phyloP scores from a whole-genome alignment of 164 flowering plant species.

The Vitis riparia region DNA sequence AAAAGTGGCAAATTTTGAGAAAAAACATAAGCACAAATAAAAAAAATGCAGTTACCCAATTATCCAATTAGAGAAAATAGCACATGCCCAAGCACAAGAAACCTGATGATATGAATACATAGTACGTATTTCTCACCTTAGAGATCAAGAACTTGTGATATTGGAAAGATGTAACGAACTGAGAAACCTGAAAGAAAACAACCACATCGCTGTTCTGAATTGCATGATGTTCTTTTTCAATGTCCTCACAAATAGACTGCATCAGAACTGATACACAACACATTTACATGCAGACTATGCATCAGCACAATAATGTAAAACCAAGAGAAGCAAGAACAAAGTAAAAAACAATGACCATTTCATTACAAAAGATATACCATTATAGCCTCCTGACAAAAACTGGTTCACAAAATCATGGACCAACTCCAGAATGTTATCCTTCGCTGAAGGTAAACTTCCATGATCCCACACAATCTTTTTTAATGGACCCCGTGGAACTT shows the following conservation, averaged over 20 bases:
- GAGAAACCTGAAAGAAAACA: constrained; percentile 76
- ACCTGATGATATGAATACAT: not conserved
- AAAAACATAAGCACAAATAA: too few relatives aligned
- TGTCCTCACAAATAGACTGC: constrained; percentile 82
- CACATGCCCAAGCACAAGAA: too few relatives aligned
- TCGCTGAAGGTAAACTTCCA: constrained; percentile 50
- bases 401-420: constrained; percentile 72
- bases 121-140: constrained; percentile 50
- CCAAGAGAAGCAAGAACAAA: not conserved
- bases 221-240: constrained; percentile 74
- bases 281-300: constrained; percentile 13
- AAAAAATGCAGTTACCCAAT: too few relatives aligned
- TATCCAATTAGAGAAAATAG: too few relatives aligned
- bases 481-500: constrained; percentile 51
- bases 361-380: constrained; percentile 45
- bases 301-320: not conserved
- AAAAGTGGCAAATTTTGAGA: too few relatives aligned
- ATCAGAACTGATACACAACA: constrained; percentile 56
- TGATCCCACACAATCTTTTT: constrained; percentile 69
- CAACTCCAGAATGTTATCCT: constrained; percentile 44
- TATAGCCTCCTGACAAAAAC: constrained; percentile 85
- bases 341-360: not conserved
- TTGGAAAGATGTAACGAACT: constrained; percentile 80
- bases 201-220: constrained; percentile 68
- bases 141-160: constrained; percentile 53